Evolutionary conservation across 768 basidiomycete species (phyloP), one percentile per base, ranked within the genome.

Genomic region (Hericium erinaceus): DNA sequence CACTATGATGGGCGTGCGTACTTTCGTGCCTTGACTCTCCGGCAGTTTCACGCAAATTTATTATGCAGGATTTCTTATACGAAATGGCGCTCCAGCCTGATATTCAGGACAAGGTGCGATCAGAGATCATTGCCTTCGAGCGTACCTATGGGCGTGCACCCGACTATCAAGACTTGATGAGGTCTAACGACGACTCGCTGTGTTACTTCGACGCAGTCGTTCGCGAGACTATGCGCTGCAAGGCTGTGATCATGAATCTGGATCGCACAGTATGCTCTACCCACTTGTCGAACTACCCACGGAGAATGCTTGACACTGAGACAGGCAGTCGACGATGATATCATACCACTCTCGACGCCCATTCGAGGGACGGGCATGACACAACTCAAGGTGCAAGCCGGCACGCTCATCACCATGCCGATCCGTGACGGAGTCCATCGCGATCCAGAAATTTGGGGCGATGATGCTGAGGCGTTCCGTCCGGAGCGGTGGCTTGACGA

Each of bases 131-230:
- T 26, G 48, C 18, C 4, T 52, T 56, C 20, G 39, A 48, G n/a
- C 11, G 37, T 12, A 24, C 41, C 10, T 6, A 46, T 11, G 48
- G 48, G 12, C 33, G 33, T 15, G 13, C 6, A 18, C 18, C 41
- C 6, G 37, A 18, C 5, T 33, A 24, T 22, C 39, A 59, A 4
- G 59, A 63, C 50, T 33, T 60, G 37, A 54, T 59, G 57, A 60
- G 58, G 24, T 40, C 64, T 18, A 16, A 16, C 50, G 12, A 37
- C 11, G 48, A 41, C 12, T 22, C 39, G 10, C 54, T 65, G 33
- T 64, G 53, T 2, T 65, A 65, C 49, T 55, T 65, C 16, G 64
- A 65, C 24, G 64, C 64, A 13, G 59, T 62, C 20, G 33, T 51
- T 26, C 58, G 58, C 38, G 64, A 65, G 26, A 59, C 58, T 13